Base-by-base conservation (phyloP, 305 asterid genomes). In the Fraxinus sp. region DNA sequence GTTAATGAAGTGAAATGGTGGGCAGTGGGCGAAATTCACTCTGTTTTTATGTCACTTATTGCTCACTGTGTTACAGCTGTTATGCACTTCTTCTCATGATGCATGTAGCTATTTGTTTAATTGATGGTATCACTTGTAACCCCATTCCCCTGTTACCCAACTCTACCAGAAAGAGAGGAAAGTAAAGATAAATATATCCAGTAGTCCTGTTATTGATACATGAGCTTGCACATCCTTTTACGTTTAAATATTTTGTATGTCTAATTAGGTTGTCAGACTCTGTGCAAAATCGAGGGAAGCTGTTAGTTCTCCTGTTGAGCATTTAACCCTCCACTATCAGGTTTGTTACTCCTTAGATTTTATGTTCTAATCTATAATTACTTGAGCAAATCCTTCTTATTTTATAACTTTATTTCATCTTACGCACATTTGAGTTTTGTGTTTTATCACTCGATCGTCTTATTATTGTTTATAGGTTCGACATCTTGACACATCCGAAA, bases 221-320 rank as follows among this genome's bases (percentile, higher is more conserved):
- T 41, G 57, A 77, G 68, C 55, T 78, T 59, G 74, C 5, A 14
- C 37, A 11, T 52, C 68, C 46, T 73, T 80, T 62, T 24, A 18
- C 22, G 10, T 75, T 43, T n/a, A 28, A 66, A 49, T 24, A 35
- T 76, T n/a, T 79, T 80, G 57, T 64, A 11, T 39, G 75, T 37
- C 43, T 79, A 70, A 80, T 28, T 84, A 96, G 98, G 99, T 97
- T 83, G 99, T 97, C 84, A 89, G 98, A 86, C 95, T 96, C 20
- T 93, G 98, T 87, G 98, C 98, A 11, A 97, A 97, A 86, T 97
- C 99, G 73, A 93, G 99, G 93, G 98, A 97, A 89, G 98, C 99
- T 79, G 99, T 97, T 82, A 95, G 96, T 88, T 97, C 99, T 35
- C 99, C 99, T 41, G 97, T 97, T 68, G 99, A 97, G 87, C 98